phyloP scores from a whole-genome alignment of 2,329 filamentous ascomycete genomes.

The Juglanconis oblonga region DNA sequence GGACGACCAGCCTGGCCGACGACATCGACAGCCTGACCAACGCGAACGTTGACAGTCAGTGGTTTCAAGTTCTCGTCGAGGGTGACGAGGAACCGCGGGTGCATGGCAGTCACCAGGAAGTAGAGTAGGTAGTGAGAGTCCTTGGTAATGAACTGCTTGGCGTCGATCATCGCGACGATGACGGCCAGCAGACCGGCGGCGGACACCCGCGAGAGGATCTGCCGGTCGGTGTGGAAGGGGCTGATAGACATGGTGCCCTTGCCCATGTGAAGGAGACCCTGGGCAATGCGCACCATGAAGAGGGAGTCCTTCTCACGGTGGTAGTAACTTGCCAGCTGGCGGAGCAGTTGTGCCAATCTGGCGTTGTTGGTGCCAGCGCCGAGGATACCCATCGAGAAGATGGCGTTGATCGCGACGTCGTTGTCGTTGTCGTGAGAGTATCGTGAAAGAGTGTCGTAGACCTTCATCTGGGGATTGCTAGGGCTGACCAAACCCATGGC shows the following conservation, averaged over 20 bases:
- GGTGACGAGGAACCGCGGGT: constrained; percentile 93
- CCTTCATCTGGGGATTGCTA: constrained; percentile 99
- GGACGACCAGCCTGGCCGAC: constrained; percentile 95
- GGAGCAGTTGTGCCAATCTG: constrained; percentile 85
- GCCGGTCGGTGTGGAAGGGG: constrained; percentile 98
- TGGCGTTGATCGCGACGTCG: constrained; percentile 96
- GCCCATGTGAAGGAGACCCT: constrained; percentile 97
- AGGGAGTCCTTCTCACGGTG: constrained; percentile 93
- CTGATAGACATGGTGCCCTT: constrained; percentile 95
- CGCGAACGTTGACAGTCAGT: constrained; percentile 90
- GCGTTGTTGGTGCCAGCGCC: constrained; percentile 98
- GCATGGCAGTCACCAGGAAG: constrained; percentile 95
- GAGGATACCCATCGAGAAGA: constrained; percentile 97
- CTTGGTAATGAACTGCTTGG: constrained; percentile 74
- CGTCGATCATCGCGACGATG: constrained; percentile 89
- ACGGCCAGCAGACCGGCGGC: constrained; percentile 87
- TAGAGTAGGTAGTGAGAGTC: constrained; percentile 89
- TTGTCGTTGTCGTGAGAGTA: constrained; percentile 99
- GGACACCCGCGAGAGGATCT: constrained; percentile 88
- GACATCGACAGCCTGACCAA: constrained; percentile 96
- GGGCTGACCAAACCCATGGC: constrained; percentile 96
- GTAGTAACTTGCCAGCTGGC: constrained; percentile 97
- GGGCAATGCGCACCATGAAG: constrained; percentile 98
- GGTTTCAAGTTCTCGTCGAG: constrained; percentile 93
- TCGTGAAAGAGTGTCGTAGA: constrained; percentile 94